Conservation (phyloP, 163 green algal genomes). For the Scenedesmus sp. region DNA sequence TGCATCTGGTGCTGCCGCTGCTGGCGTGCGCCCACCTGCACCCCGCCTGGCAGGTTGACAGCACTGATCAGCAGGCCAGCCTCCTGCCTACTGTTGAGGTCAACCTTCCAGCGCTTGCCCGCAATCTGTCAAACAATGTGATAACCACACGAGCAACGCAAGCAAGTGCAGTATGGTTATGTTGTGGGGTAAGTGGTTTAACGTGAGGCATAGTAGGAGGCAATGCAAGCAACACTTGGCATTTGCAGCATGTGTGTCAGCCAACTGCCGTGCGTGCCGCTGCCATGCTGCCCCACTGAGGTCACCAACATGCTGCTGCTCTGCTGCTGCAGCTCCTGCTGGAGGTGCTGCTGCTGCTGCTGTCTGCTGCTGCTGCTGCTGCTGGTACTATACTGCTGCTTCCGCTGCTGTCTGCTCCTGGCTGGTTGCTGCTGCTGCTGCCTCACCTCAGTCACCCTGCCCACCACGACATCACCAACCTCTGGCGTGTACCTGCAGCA, state of each 20-base stretch:
- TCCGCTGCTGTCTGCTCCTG: neutral
- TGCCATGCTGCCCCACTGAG: neutral
- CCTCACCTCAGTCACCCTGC: conserved; percentile 80
- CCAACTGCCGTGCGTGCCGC: neutral
- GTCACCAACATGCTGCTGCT: neutral
- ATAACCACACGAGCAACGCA: neutral
- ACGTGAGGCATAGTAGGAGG: too few relatives aligned
- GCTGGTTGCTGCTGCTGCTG: neutral
- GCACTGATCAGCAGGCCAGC: conserved; percentile 85
- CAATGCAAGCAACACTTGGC: too few relatives aligned
- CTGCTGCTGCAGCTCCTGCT: neutral
- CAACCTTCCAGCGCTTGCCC: conserved; percentile 89
- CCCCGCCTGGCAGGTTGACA: conserved; percentile 88
- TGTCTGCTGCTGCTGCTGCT: neutral
- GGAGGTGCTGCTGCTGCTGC: neutral
- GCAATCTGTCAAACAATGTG: conserved; percentile 64
- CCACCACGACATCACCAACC: conserved; percentile 93
- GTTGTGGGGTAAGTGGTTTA: too few relatives aligned
- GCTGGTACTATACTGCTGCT: neutral
- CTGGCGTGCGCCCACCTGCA: conserved; percentile 63
- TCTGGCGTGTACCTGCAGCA: conserved; percentile 81
- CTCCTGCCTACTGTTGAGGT: conserved; percentile 80
- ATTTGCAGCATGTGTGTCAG: neutral
- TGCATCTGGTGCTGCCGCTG: neutral
- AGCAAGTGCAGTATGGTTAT: neutral